These are phyloP conservation scores for Brassica napus DNA, from an alignment of 345 rosid genomes.

Conservation along the genomic window DNA sequence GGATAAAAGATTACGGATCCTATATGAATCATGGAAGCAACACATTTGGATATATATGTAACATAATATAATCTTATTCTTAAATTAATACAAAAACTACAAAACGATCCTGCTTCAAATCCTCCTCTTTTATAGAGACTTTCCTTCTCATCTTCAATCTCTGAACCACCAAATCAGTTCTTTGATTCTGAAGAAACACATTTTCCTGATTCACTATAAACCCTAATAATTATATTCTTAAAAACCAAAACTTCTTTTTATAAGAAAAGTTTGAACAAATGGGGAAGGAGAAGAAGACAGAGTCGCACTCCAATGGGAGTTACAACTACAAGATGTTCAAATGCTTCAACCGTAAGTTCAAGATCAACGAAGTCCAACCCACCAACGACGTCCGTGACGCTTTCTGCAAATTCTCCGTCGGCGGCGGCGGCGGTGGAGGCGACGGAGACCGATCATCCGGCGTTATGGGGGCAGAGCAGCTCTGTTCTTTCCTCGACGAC, in stretches of 20 bases:
- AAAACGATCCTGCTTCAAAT: conserved; percentile 46
- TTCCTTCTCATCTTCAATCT: conserved; percentile 11
- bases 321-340: conserved; percentile 69
- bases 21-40: background rate
- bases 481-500: conserved; percentile 59
- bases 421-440: conserved; percentile 5
- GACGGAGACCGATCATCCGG: conserved; percentile 44
- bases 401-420: conserved; percentile 49
- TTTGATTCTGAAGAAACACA: conserved; percentile 7
- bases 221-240: background rate
- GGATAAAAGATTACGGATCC: background rate
- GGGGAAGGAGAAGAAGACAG: conserved; percentile 48
- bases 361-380: conserved; percentile 65
- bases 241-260: background rate
- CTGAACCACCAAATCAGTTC: conserved; percentile 28
- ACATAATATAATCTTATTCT: background rate
- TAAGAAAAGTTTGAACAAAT: conserved; percentile 6
- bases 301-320: conserved; percentile 39
- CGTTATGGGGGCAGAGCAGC: conserved; percentile 50
- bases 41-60: background rate
- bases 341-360: conserved; percentile 78
- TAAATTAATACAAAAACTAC: background rate
- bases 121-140: conserved; percentile 22
- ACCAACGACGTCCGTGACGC: conserved; percentile 67
- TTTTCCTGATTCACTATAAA: conserved; percentile 13